Base-by-base conservation (phyloP, 2,329 filamentous ascomycete genomes). In the Tolypocladium cylindrosporum region DNA sequence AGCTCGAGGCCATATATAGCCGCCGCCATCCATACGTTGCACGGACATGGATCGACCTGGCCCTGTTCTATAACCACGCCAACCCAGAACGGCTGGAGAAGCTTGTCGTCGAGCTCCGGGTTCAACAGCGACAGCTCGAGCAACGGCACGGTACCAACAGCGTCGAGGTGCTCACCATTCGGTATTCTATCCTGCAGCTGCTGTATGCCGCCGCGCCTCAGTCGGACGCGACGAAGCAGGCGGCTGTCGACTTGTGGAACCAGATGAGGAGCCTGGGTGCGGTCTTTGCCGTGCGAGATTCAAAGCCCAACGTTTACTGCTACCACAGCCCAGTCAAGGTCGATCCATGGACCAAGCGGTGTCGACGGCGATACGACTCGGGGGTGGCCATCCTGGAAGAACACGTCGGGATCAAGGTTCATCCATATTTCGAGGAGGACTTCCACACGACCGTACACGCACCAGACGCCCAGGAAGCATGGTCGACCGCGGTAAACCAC, bases 301-400 rank as follows among this genome's bases (percentile, higher is more conserved):
- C 71, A 6, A 70, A 72, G 34, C 67, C 72, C 5, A 74, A 75
- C 55, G 65, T 69, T 3, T 76, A 69, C 60, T 77, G 75, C 62
- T 76, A 74, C 56, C 75, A 77, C 58, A 75, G 74, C 57, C 71
- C 72, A 0, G 66, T 77, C 62, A 76, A 75, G 62, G 70, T 75
- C 8, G 71, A 74, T n/a, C 75, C 75, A 2, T 75, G 71, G 71
- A 74, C 71, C 16, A 76, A 74, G 62, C 69, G 75, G 57, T 77
- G 75, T 58, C 69, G 71, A 31, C 70, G 75, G 54, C 69, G 72
- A 55, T 77, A 77, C 61, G 71, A 75, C 16, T 65, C 68, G 4
- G 69, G 71, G 3, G 66, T 72, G 10, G 64, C 69, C 43, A 69
- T 77, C 34, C 61, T 77, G 34, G 68, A 75, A 57, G 66, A 73